Percentiles rank a stretch among this genome's conserved stretches.
These are phyloP conservation scores for Mucor circinelloides DNA, from an alignment of 371 early-diverging fungal genomes.

Conservation along the genomic window DNA sequence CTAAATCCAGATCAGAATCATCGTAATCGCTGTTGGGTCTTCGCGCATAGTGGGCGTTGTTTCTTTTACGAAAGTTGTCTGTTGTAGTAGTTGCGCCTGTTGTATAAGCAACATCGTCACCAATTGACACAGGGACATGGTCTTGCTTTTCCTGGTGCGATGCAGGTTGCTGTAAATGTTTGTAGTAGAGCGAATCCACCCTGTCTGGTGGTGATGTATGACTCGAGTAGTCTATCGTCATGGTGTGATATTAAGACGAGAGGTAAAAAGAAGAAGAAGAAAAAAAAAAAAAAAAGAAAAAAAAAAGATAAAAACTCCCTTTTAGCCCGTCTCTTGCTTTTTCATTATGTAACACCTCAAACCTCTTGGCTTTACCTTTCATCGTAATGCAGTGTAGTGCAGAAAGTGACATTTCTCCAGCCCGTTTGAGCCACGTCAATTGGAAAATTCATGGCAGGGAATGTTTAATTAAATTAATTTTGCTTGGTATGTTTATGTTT, in stretches of 20 bases:
- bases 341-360: neutral
- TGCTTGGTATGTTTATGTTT: neutral
- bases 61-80: conserved; percentile 24
- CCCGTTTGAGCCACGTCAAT: neutral
- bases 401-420: neutral
- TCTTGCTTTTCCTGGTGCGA: conserved; percentile 6
- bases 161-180: neutral
- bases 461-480: neutral
- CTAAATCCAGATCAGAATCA: conserved; percentile 28
- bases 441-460: neutral
- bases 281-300: neutral
- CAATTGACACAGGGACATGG: conserved; percentile 25
- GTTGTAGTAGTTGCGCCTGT: conserved; percentile 6
- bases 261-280: neutral
- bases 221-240: conserved; percentile 8
- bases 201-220: conserved; percentile 11
- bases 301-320: neutral
- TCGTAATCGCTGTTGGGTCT: conserved; percentile 7
- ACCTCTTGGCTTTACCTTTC: neutral
- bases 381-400: too few relatives aligned
- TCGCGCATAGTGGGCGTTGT: neutral
- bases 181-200: conserved; percentile 13
- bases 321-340: neutral
- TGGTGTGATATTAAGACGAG: neutral
- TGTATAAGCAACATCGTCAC: conserved; percentile 15